phyloP scores from a whole-genome alignment of 352 stramenopile species.

The Phytophthora constricta region DNA sequence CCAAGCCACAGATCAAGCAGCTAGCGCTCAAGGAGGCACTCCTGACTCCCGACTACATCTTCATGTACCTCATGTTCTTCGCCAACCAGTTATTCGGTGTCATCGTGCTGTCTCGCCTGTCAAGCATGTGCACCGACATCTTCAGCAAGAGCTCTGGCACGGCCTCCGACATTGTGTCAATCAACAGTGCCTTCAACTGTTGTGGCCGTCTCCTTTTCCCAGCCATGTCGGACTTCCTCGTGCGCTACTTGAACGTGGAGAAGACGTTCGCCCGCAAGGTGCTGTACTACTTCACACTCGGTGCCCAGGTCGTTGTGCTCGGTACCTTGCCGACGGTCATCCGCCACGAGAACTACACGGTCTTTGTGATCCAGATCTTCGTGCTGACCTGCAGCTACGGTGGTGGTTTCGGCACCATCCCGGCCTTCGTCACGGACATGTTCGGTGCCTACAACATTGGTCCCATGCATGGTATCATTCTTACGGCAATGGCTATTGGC shows the following conservation, averaged over 20 bases:
- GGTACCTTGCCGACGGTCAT: slow-evolving; percentile 67
- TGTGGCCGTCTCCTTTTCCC: slow-evolving; percentile 54
- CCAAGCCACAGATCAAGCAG: slow-evolving; percentile 48
- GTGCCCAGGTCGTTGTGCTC: slow-evolving; percentile 71
- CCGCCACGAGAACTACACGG: slow-evolving; percentile 57
- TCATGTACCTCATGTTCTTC: slow-evolving; percentile 79
- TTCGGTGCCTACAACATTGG: slow-evolving; percentile 85
- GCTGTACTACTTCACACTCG: slow-evolving; percentile 74
- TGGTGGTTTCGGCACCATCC: slow-evolving; percentile 78
- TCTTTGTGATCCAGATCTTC: slow-evolving; percentile 72
- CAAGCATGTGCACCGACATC: slow-evolving; percentile 57
- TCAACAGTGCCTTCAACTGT: slow-evolving; percentile 72
- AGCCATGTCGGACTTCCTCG: slow-evolving; percentile 48
- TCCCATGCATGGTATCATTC: slow-evolving; percentile 76
- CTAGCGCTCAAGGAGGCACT: slow-evolving; percentile 60
- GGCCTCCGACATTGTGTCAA: slow-evolving; percentile 57
- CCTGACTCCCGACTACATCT: slow-evolving; percentile 63
- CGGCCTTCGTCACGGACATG: slow-evolving; percentile 82
- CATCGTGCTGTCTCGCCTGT: slow-evolving; percentile 70
- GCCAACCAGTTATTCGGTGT: slow-evolving; percentile 68
- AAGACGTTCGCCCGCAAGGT: slow-evolving; percentile 55
- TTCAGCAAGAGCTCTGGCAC: slow-evolving; percentile 51
- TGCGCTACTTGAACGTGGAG: slow-evolving; percentile 49
- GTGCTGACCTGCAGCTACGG: slow-evolving; percentile 79
- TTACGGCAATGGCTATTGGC: slow-evolving; percentile 80